Evolutionary conservation across 129 eudicot genomes (phyloP), one percentile per base, ranked within the genome.

Genomic region (Smallanthus sonchifolius): DNA sequence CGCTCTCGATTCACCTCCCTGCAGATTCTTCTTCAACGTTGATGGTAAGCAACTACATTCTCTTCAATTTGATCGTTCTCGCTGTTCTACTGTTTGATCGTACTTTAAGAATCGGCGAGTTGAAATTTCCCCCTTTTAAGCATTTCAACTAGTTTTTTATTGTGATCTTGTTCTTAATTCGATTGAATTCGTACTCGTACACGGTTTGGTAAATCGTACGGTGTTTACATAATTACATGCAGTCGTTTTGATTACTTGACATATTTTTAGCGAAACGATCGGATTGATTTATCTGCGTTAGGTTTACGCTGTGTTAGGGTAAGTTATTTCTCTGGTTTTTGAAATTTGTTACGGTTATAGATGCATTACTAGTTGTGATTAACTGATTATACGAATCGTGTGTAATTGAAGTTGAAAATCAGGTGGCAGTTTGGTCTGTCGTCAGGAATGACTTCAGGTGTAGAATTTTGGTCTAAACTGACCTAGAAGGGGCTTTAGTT

Each of bases 21-120:
- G 48, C 76, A 38, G 5, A 47, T 28, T n/a, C 0, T 35, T 13
- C 52, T 56, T 10, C 35, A 8, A n/a, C 49, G 47, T 28, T 16
- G 59, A 70, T 13, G 28, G 77, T 78, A 63, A 49, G 82, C 71
- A 37, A 38, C 47, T 71, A 63, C 82, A 78, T 78, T 78, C 38
- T 63, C 13, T 7, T 71, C 7, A 70, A 48, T 78, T 63, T 49
- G 47, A 15, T 62, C 47, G 3, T 20, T 48, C 24, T 24, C 16
- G n/a, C 6, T 47, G 10, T 70, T 19, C 32, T 17, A 2, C 19
- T 39, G 35, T 6, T 48, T 62, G 72, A 61, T 78, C 57, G 10
- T 32, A 43, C 43, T 73, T 38, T 20, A 55, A 55, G 35, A 61
- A 34, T 13, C 10, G 30, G 17, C 10, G 48, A 39, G 65, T 32